Evolutionary conservation across 176 grass and related monocot species (phyloP).

Genomic region (Avena sativa): DNA sequence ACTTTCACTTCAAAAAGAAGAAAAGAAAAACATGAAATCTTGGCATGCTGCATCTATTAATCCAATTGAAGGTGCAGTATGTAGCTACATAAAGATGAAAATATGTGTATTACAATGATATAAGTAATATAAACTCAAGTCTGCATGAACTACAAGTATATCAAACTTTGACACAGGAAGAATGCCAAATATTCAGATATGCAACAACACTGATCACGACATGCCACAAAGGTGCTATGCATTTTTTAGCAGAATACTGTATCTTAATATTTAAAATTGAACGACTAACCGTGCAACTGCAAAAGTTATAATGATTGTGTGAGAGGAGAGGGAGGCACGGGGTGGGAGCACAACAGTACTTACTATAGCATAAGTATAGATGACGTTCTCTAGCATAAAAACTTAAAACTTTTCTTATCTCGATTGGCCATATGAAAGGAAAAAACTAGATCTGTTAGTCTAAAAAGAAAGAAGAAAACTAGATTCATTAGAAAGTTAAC

Average conservation of each 20-base stretch:
- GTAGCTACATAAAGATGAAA: neutral
- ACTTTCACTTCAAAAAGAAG: slow-evolving; percentile 71
- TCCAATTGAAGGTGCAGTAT: slow-evolving; percentile 19
- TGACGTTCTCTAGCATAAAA: neutral
- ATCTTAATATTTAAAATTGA: slow-evolving; percentile 7
- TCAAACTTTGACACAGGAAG: neutral
- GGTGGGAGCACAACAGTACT: neutral
- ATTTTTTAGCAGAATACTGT: slow-evolving; percentile 29
- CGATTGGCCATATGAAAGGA: too few species aligned
- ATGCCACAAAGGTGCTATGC: neutral
- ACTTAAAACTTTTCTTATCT: neutral
- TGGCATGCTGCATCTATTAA: neutral
- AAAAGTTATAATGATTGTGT: neutral
- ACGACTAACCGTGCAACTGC: neutral
- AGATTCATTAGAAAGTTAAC: neutral
- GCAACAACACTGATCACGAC: neutral
- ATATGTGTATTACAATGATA: neutral
- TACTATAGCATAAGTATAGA: neutral
- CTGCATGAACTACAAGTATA: neutral
- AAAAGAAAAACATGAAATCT: neutral
- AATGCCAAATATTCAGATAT: neutral
- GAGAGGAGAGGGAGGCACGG: neutral
- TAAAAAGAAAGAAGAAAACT: too few species aligned
- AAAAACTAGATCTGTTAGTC: too few species aligned
- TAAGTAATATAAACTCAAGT: slow-evolving; percentile 9